Conservation (phyloP, 2,329 filamentous ascomycete genomes). For the Aureobasidium mangrovei region DNA sequence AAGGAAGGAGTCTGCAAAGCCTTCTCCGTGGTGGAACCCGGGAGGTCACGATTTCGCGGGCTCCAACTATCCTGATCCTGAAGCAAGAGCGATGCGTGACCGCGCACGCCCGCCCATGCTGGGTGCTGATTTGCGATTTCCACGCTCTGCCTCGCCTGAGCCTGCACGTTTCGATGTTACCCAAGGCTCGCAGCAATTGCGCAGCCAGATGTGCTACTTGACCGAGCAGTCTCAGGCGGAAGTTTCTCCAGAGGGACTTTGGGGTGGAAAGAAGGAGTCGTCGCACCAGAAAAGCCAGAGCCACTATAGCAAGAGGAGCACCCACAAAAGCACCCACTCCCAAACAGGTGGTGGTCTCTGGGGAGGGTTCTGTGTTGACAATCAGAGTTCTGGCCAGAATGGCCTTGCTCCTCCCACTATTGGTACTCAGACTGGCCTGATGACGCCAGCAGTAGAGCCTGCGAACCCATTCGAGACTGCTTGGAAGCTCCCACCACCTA, state of each 20-base stretch:
- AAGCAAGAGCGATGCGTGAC: conserved; percentile 48
- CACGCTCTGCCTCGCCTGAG: conserved; percentile 73
- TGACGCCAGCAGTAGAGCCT: conserved; percentile 37
- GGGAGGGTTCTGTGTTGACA: conserved; percentile 58
- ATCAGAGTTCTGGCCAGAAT: conserved; percentile 28
- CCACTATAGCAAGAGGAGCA: not conserved
- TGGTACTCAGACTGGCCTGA: conserved; percentile 33
- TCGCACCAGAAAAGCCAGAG: not conserved
- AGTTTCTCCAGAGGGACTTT: conserved; percentile 14
- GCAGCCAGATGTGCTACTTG: conserved; percentile 41
- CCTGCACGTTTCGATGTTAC: conserved; percentile 75
- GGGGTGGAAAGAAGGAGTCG: conserved; percentile 12
- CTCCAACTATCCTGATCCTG: conserved; percentile 28
- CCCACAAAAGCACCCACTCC: conserved; percentile 2
- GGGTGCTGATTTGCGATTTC: conserved; percentile 70
- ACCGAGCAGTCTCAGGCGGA: conserved; percentile 41
- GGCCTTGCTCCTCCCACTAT: conserved; percentile 32
- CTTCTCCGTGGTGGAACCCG: conserved; percentile 34
- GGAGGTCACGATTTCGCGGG: conserved; percentile 20
- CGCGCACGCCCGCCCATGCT: conserved; percentile 74
- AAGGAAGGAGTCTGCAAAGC: conserved; percentile 18
- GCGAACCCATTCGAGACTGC: conserved; percentile 35
- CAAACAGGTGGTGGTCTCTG: conserved; percentile 51
- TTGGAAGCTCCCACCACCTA: conserved; percentile 24
- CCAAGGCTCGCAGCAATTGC: conserved; percentile 47